These are phyloP conservation scores for Cladorrhinum sp. DNA, from an alignment of 2,329 filamentous ascomycete genomes.

Conservation along the genomic window DNA sequence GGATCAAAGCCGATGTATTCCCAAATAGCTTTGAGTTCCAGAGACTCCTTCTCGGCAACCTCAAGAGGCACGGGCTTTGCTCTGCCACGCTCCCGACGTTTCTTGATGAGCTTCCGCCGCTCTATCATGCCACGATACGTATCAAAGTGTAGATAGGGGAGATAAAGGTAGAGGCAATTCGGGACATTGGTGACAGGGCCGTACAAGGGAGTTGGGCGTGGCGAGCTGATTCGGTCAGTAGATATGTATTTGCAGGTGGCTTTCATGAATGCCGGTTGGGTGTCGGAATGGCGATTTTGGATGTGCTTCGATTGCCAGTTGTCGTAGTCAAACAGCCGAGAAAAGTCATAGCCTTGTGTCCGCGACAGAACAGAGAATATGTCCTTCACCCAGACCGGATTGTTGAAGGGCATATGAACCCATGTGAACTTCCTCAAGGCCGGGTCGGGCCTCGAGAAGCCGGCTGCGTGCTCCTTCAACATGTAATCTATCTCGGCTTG, in stretches of 20 bases:
- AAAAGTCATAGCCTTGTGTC: conserved; percentile 38
- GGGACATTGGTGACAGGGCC: conserved; percentile 14
- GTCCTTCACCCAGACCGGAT: conserved; percentile 54
- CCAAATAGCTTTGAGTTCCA: conserved; percentile 61
- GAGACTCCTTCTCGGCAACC: conserved; percentile 51
- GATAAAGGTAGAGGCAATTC: conserved; percentile 47
- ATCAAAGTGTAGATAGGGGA: conserved; percentile 63
- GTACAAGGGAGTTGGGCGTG: conserved; percentile 21
- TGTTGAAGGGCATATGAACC: conserved; percentile 57
- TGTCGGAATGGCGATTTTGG: conserved; percentile 38
- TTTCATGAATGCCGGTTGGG: conserved; percentile 40
- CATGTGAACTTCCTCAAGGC: conserved; percentile 51
- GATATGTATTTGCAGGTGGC: conserved; percentile 37
- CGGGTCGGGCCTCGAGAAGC: conserved; percentile 40
- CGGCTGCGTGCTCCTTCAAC: conserved; percentile 34
- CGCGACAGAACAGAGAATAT: conserved; percentile 44
- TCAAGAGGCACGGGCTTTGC: conserved; percentile 53
- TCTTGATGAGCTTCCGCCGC: conserved; percentile 52
- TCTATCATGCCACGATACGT: conserved; percentile 57
- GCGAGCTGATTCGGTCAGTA: conserved; percentile 30
- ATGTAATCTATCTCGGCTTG: conserved; percentile 16
- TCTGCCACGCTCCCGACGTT: conserved; percentile 51
- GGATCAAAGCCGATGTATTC: conserved; percentile 59
- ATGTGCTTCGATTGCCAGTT: conserved; percentile 42
- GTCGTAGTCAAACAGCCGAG: conserved; percentile 40